Evolutionary conservation across 2,329 filamentous ascomycete genomes (phyloP), one percentile per base, ranked within the genome.

Genomic region (Diaporthe sp.): DNA sequence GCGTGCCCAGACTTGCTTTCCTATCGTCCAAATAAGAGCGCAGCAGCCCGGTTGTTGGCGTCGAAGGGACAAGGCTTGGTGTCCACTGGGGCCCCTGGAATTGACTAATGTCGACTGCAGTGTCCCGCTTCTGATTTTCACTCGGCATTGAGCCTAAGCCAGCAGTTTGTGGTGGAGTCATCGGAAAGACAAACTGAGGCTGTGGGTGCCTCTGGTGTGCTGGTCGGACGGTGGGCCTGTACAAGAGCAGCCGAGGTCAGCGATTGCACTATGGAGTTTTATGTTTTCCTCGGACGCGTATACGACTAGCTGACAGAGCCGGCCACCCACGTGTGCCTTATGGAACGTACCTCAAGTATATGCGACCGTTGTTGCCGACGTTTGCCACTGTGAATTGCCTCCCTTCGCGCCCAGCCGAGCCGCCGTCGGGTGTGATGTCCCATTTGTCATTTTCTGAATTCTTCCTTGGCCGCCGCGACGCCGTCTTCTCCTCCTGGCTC

Each of bases 301-400:
- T 6, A 28, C 15, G 3, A 7, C 19, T 25, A 9, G n/a, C n/a
- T 22, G 17, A 28, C 1, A 53, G 4, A n/a, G 70, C 34, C 44
- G 67, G 25, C 53, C 25, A 57, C n/a, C 31, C 22, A 37, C 42
- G 9, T 13, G 25, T 13, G 10, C 44, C 31, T 28, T 13, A 13
- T 8, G 55, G 4, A 46, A 76, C 90, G 81, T 91, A 96, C 93
- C 93, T 94, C 79, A 96, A 83, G 83, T 95, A 96, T 83, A 96
- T 94, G 82, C 92, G 92, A 53, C 94, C 94, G 84, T 95, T 95
- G 82, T 95, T 94, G 34, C 94, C 94, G 76, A 96, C 94, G 83
- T 95, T 96, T 69, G 93, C 92, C 73, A 96, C 94, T 2, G 93
- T 92, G 82, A 96, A 96, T 80, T 94, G 92, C 73, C 93, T 90